A percentile compares a stretch with the other conserved stretches of the same genome.
phyloP scores from a whole-genome alignment of 768 basidiomycete genomes.

The Clavulina sp. region DNA sequence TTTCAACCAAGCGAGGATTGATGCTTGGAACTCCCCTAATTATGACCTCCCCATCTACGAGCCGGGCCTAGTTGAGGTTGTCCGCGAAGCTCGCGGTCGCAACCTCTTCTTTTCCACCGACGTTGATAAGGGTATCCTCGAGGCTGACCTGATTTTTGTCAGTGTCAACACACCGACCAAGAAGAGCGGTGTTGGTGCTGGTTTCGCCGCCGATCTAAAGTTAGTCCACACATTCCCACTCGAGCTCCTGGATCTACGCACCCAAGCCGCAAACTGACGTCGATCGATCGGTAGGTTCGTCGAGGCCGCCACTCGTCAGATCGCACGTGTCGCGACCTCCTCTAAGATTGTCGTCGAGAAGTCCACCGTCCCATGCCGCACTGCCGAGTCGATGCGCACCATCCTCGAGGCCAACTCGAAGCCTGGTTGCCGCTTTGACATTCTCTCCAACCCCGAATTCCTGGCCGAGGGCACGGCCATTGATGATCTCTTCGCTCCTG shows the following conservation, averaged over 20 bases:
- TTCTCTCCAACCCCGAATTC: constrained; percentile 99
- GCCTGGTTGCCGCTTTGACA: constrained; percentile 81
- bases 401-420: constrained; percentile 98
- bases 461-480: constrained; percentile 98
- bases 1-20: constrained; percentile 83
- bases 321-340: constrained; percentile 75
- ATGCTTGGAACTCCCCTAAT: constrained; percentile 87
- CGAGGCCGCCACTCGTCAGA: constrained; percentile 89
- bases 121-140: constrained; percentile 79
- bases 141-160: constrained; percentile 97
- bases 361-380: constrained; percentile 96
- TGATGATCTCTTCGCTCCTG: constrained; percentile 67
- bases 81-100: constrained; percentile 70
- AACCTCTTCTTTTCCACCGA: constrained; percentile 97
- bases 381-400: constrained; percentile 97
- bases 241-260: background rate
- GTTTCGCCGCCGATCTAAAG: constrained; percentile 98
- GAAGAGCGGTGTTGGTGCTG: constrained; percentile 93
- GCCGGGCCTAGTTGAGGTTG: constrained; percentile 85
- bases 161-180: constrained; percentile 98
- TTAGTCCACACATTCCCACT: constrained; percentile 25
- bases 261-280: too few species aligned
- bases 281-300: constrained; percentile 53
- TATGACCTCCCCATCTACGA: constrained; percentile 91
- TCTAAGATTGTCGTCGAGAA: constrained; percentile 99